These are phyloP conservation scores for Sporisorium scitamineum DNA, from an alignment of 1,284 basidiomycete species.

Conservation along the genomic window DNA sequence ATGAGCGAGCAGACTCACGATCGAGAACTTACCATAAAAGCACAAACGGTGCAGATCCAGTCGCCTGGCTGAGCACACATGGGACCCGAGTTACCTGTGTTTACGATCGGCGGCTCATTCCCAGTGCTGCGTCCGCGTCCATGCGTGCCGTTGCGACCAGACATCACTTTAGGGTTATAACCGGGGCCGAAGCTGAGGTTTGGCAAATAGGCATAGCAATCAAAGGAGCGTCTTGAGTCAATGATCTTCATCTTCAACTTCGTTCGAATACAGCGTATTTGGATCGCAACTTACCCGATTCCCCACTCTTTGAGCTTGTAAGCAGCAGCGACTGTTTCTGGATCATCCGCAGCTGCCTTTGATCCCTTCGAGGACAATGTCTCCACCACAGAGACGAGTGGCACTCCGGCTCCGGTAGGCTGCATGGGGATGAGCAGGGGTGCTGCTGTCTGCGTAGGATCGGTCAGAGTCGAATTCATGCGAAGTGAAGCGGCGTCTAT, in stretches of 20 bases:
- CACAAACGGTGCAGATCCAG: constrained; percentile 84
- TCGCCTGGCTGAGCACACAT: constrained; percentile 89
- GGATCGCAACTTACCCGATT: constrained; percentile 34
- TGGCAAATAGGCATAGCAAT: background rate
- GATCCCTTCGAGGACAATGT: constrained; percentile 44
- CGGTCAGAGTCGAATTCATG: constrained; percentile 10
- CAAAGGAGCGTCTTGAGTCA: background rate
- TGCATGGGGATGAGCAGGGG: constrained; percentile 50
- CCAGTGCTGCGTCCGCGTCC: constrained; percentile 24
- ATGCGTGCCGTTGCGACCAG: constrained; percentile 16
- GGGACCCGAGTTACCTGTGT: constrained; percentile 87
- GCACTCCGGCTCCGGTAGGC: constrained; percentile 39
- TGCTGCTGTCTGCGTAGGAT: constrained; percentile 7
- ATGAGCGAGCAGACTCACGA: too few species aligned
- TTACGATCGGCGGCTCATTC: constrained; percentile 73
- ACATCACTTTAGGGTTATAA: constrained; percentile 52
- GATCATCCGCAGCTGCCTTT: constrained; percentile 46
- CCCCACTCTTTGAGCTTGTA: constrained; percentile 47
- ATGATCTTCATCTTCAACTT: background rate
- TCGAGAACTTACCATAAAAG: constrained; percentile 55
- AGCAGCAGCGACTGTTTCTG: constrained; percentile 42
- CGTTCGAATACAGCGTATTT: background rate
- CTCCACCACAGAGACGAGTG: constrained; percentile 47
- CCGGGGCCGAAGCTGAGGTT: constrained; percentile 53
- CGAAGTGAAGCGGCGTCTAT: constrained; percentile 11